Evolutionary conservation across 805 yeast genomes (phyloP).

Genomic region (Cyberlindnera japonica): DNA sequence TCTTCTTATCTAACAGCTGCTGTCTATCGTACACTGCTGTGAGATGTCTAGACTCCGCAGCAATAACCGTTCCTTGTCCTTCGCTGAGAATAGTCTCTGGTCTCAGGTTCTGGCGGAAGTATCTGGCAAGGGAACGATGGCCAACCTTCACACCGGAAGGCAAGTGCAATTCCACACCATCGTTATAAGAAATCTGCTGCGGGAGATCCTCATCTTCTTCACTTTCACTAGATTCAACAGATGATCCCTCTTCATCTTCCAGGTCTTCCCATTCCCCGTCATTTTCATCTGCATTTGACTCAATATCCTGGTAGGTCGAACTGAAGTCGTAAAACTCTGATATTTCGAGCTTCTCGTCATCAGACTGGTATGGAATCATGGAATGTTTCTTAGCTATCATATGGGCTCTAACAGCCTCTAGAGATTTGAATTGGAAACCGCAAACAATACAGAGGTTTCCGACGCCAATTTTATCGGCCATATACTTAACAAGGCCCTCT

Average conservation of each 20-base stretch:
- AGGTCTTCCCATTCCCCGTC: conserved; percentile 33
- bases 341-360: conserved; percentile 80
- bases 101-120: conserved; percentile 68
- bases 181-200: conserved; percentile 44
- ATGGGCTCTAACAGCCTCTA: conserved; percentile 88
- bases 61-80: conserved; percentile 81
- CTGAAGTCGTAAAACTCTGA: conserved; percentile 90
- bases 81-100: conserved; percentile 59
- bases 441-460: conserved; percentile 90
- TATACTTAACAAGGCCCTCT: conserved; percentile 69
- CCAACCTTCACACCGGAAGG: conserved; percentile 86
- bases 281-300: conserved; percentile 28
- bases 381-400: conserved; percentile 87
- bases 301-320: conserved; percentile 50
- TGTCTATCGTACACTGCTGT: conserved; percentile 39
- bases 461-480: conserved; percentile 86
- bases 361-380: conserved; percentile 82
- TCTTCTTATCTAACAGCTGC: conserved; percentile 46
- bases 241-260: conserved; percentile 28
- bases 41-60: conserved; percentile 69
- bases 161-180: conserved; percentile 70
- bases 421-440: conserved; percentile 74
- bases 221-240: conserved; percentile 33
- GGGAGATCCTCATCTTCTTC: conserved; percentile 35
- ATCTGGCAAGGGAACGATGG: conserved; percentile 77